Percentiles rank a stretch among this genome's conserved stretches.
These are phyloP conservation scores for Tricholoma saponaceum DNA, from an alignment of 768 basidiomycete species.

Conservation along the genomic window DNA sequence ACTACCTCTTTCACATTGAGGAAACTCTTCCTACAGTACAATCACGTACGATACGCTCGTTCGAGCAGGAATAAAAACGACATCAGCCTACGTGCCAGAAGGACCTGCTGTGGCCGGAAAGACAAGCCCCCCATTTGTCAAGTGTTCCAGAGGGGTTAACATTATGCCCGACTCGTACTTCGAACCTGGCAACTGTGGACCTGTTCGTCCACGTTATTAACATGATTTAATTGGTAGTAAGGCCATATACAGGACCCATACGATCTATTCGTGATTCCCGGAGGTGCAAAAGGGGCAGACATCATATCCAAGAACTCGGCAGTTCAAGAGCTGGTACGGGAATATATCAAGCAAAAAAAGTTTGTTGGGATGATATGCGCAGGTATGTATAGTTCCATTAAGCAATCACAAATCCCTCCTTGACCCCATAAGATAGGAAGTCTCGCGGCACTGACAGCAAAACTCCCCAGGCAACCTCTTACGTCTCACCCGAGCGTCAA, in stretches of 20 bases:
- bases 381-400: slow-evolving; percentile 35
- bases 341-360: slow-evolving; percentile 51
- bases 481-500: slow-evolving; percentile 81
- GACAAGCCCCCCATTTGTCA: slow-evolving; percentile 44
- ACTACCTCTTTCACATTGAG: not conserved
- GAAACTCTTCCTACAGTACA: slow-evolving; percentile 42
- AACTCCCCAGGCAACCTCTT: slow-evolving; percentile 56
- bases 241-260: slow-evolving; percentile 46
- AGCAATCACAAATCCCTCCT: not conserved
- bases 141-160: slow-evolving; percentile 68
- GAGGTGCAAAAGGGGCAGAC: slow-evolving; percentile 75
- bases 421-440: slow-evolving; percentile 43
- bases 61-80: slow-evolving; percentile 62
- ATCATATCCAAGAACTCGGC: slow-evolving; percentile 55
- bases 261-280: slow-evolving; percentile 72
- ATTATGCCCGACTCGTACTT: slow-evolving; percentile 65
- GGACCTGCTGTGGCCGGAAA: slow-evolving; percentile 19
- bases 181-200: slow-evolving; percentile 38
- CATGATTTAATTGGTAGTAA: not conserved
- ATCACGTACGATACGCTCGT: slow-evolving; percentile 81
- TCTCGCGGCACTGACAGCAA: slow-evolving; percentile 59
- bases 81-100: slow-evolving; percentile 61
- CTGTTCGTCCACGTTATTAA: slow-evolving; percentile 30
- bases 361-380: slow-evolving; percentile 85
- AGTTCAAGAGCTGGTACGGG: slow-evolving; percentile 61